These are phyloP conservation scores for Fomitopsis schrenkii DNA, from an alignment of 1,284 basidiomycete species.

Conservation along the genomic window DNA sequence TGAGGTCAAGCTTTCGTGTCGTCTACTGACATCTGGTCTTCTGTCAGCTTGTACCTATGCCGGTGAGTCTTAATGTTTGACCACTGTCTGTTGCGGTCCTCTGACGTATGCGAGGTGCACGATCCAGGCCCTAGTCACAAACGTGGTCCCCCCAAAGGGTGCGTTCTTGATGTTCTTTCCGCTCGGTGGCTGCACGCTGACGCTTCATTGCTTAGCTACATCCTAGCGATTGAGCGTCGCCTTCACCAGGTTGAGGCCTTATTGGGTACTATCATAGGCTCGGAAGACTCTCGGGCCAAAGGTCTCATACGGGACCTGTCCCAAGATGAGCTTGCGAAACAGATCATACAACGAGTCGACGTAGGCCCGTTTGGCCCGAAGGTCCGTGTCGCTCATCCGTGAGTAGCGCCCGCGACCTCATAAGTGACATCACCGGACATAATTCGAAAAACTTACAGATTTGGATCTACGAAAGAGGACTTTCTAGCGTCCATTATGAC, in stretches of 20 bases:
- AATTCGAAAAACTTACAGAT: conserved; percentile 9
- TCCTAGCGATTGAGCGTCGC: conserved; percentile 27
- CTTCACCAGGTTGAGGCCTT: conserved; percentile 29
- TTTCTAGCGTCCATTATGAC: conserved; percentile 24
- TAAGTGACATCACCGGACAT: background rate
- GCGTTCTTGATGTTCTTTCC: background rate
- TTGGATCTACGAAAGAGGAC: conserved; percentile 26
- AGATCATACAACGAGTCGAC: conserved; percentile 28
- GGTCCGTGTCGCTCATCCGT: conserved; percentile 23
- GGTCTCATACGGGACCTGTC: conserved; percentile 25
- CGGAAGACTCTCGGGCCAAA: conserved; percentile 25
- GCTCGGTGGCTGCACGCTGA: background rate
- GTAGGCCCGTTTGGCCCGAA: conserved; percentile 26
- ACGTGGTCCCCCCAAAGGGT: conserved; percentile 29
- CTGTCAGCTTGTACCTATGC: conserved; percentile 22
- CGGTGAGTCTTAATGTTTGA: conserved; percentile 9
- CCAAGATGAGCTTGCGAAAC: conserved; percentile 23
- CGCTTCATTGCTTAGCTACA: conserved; percentile 17
- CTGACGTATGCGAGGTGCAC: background rate
- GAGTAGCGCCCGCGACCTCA: conserved; percentile 3
- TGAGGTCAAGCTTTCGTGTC: background rate
- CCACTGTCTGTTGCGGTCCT: background rate
- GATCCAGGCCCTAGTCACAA: conserved; percentile 26
- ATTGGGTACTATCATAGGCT: conserved; percentile 26
- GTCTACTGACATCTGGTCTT: background rate